phyloP scores from a whole-genome alignment of 805 yeast species.

The Schizosaccharomyces osmophilus region DNA sequence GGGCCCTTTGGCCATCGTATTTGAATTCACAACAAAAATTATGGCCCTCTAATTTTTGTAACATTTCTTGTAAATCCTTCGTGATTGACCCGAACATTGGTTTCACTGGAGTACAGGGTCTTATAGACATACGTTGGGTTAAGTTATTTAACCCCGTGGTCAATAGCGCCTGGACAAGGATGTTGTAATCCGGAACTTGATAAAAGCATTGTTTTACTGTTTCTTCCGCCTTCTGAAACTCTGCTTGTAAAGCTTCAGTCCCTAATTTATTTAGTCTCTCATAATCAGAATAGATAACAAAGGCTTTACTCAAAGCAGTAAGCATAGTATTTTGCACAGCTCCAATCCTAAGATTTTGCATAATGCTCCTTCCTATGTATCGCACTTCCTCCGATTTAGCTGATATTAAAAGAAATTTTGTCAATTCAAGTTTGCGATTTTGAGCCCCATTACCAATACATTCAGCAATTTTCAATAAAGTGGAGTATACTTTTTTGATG shows the following conservation, averaged over 20 bases:
- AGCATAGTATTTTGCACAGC: constrained; percentile 10
- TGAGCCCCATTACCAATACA: constrained; percentile 8
- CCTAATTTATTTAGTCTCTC: background rate
- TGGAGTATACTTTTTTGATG: constrained; percentile 6
- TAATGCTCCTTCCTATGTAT: constrained; percentile 9
- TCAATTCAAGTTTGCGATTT: constrained; percentile 6
- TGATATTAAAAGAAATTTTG: constrained; percentile 7
- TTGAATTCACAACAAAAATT: constrained; percentile 11
- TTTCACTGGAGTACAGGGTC: background rate
- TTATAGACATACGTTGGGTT: constrained; percentile 6
- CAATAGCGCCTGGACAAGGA: constrained; percentile 6
- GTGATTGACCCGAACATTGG: constrained; percentile 12
- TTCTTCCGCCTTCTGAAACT: constrained; percentile 6
- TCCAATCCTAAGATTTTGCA: constrained; percentile 9
- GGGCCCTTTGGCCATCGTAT: constrained; percentile 11
- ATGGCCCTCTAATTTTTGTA: constrained; percentile 3
- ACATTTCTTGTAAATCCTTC: constrained; percentile 9
- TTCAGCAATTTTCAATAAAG: constrained; percentile 8
- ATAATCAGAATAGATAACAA: constrained; percentile 3
- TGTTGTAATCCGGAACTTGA: constrained; percentile 9
- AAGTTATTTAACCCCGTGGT: constrained; percentile 3
- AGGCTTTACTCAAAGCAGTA: constrained; percentile 9
- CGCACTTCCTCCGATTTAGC: constrained; percentile 10
- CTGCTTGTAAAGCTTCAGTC: background rate
- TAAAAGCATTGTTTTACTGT: constrained; percentile 8